Conservation (phyloP, 345 rosid genomes). For the Bruguiera parviflora region DNA sequence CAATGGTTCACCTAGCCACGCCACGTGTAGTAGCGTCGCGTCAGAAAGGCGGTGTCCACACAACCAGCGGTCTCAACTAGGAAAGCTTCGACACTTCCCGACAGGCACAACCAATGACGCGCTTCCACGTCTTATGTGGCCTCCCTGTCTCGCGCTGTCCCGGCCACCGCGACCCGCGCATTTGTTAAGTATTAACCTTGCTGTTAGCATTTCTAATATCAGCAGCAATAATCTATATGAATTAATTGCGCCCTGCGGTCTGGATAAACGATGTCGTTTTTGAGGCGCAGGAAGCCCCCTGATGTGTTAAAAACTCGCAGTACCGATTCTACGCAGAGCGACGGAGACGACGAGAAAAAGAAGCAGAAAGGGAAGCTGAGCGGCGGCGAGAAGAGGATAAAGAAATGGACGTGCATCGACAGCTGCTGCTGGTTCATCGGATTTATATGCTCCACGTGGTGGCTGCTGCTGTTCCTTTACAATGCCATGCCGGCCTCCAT, state of each 20-base stretch:
- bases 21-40: not conserved
- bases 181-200: no score
- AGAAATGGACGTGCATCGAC: slow-evolving; percentile 52
- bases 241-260: no score
- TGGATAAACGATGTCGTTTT: slow-evolving; percentile 2
- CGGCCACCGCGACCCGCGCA: not conserved
- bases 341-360: slow-evolving; percentile 12
- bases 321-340: slow-evolving; percentile 8
- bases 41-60: not conserved
- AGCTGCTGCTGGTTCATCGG: slow-evolving; percentile 67
- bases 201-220: no score
- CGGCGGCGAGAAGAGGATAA: not conserved
- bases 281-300: slow-evolving; percentile 34
- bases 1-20: not conserved
- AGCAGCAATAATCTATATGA: no score
- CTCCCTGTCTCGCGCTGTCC: not conserved
- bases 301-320: slow-evolving; percentile 1
- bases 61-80: not conserved
- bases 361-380: slow-evolving; percentile 7
- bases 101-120: slow-evolving; percentile 6
- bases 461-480: slow-evolving; percentile 49
- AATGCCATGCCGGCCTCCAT: slow-evolving; percentile 61
- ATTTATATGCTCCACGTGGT: slow-evolving; percentile 50
- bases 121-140: slow-evolving; percentile 12
- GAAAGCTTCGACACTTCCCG: not conserved